Percentiles rank a stretch among this genome's conserved stretches.
These are phyloP conservation scores for Caulochytrium protostelioides DNA, from an alignment of 371 early-diverging fungal species.

Conservation along the genomic window DNA sequence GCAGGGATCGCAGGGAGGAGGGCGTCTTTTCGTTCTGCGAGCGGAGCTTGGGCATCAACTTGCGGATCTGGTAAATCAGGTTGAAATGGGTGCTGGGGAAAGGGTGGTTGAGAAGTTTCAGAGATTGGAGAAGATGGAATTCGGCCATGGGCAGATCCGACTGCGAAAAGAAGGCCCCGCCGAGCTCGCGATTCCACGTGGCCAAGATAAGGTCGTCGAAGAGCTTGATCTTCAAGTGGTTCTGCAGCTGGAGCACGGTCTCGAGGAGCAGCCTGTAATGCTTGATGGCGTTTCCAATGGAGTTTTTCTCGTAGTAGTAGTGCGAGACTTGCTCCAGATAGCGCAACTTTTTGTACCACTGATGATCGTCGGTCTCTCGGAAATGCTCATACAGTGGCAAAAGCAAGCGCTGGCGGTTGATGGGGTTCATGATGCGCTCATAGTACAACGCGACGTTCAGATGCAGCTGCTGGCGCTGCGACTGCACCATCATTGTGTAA, in stretches of 20 bases:
- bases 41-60: background rate
- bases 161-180: slow-evolving; percentile 13
- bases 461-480: slow-evolving; percentile 25
- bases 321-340: slow-evolving; percentile 19
- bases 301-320: slow-evolving; percentile 14
- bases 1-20: background rate
- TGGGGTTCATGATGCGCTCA: slow-evolving; percentile 11
- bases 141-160: slow-evolving; percentile 11
- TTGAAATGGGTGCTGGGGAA: slow-evolving; percentile 7
- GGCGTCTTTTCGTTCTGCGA: background rate
- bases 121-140: slow-evolving; percentile 6
- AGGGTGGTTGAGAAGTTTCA: slow-evolving; percentile 5
- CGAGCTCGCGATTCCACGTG: slow-evolving; percentile 22
- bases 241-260: slow-evolving; percentile 1
- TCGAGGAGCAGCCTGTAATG: slow-evolving; percentile 17
- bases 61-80: slow-evolving; percentile 5
- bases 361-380: slow-evolving; percentile 10
- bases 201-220: slow-evolving; percentile 3
- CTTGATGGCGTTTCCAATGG: slow-evolving; percentile 16
- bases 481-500: slow-evolving; percentile 21
- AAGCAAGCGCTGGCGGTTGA: slow-evolving; percentile 14
- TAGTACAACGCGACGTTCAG: slow-evolving; percentile 16
- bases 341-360: slow-evolving; percentile 12
- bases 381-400: slow-evolving; percentile 25
- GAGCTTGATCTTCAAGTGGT: background rate